phyloP scores from a whole-genome alignment of 805 yeast genomes.

The Saccharomycopsis fodiens region DNA sequence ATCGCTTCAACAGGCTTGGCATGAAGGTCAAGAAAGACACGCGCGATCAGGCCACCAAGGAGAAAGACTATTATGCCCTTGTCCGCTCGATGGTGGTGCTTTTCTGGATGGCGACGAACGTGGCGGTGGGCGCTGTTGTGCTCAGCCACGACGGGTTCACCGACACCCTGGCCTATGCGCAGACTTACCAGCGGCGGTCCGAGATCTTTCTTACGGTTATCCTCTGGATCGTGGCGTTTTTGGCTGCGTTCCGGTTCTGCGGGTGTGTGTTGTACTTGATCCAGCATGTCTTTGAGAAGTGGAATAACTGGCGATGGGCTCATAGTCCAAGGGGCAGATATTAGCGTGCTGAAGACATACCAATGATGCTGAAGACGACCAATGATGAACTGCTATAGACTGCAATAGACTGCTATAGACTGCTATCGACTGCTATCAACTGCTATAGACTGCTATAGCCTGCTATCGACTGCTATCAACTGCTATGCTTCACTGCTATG shows the following conservation, averaged over 20 bases:
- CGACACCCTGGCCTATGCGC: slow-evolving; percentile 17
- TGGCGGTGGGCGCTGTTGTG: slow-evolving; percentile 74
- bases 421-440: too few species aligned
- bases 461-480: too few species aligned
- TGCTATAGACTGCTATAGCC: too few species aligned
- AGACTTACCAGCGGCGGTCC: slow-evolving; percentile 35
- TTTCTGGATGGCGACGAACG: slow-evolving; percentile 83
- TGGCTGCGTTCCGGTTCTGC: slow-evolving; percentile 75
- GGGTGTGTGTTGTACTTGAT: slow-evolving; percentile 63
- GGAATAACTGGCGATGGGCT: background rate
- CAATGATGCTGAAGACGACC: too few species aligned
- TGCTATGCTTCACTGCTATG: too few species aligned
- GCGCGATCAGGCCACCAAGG: slow-evolving; percentile 39
- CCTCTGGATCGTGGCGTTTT: slow-evolving; percentile 86
- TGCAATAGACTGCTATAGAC: too few species aligned
- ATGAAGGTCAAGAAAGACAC: slow-evolving; percentile 26
- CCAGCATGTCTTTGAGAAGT: background rate
- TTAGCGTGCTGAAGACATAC: too few species aligned
- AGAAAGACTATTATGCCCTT: slow-evolving; percentile 81
- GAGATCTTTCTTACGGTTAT: slow-evolving; percentile 73
- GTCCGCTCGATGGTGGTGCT: slow-evolving; percentile 85
- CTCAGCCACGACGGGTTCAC: slow-evolving; percentile 68
- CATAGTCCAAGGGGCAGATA: too few species aligned
- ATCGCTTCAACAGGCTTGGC: slow-evolving; percentile 32
- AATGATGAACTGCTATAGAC: too few species aligned